These are phyloP conservation scores for Suillus decipiens DNA, from an alignment of 768 basidiomycete genomes.

Conservation along the genomic window DNA sequence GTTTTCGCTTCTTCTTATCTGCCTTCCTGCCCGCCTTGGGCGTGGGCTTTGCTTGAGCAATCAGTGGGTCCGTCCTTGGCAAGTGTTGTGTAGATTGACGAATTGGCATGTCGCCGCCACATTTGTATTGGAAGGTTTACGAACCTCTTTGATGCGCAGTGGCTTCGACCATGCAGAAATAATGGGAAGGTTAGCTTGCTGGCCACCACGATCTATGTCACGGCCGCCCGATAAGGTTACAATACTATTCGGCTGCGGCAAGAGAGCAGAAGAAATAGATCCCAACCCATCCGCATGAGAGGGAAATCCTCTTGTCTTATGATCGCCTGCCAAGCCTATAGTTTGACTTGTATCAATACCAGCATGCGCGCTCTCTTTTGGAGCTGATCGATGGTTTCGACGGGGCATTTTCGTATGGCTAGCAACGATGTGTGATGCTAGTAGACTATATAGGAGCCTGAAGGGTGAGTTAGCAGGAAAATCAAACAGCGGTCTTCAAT, in stretches of 20 bases:
- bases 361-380: not conserved
- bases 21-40: not conserved
- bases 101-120: not conserved
- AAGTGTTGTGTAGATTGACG: not conserved
- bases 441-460: not conserved
- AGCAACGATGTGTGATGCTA: not conserved
- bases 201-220: not conserved
- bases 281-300: not conserved
- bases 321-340: not conserved
- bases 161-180: not conserved
- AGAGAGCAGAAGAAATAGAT: not conserved
- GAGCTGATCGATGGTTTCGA: not conserved
- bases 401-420: not conserved
- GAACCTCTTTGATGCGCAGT: not conserved
- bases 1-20: not conserved
- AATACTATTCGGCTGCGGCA: not conserved
- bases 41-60: not conserved
- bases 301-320: not conserved
- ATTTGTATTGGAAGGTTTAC: not conserved
- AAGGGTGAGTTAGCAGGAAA: not conserved
- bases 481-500: not conserved
- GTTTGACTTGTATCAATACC: not conserved
- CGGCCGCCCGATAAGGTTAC: not conserved
- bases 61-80: not conserved
- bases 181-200: not conserved